Conservation (phyloP, 495 filamentous ascomycete species). For the Pyrenula aspistea region DNA sequence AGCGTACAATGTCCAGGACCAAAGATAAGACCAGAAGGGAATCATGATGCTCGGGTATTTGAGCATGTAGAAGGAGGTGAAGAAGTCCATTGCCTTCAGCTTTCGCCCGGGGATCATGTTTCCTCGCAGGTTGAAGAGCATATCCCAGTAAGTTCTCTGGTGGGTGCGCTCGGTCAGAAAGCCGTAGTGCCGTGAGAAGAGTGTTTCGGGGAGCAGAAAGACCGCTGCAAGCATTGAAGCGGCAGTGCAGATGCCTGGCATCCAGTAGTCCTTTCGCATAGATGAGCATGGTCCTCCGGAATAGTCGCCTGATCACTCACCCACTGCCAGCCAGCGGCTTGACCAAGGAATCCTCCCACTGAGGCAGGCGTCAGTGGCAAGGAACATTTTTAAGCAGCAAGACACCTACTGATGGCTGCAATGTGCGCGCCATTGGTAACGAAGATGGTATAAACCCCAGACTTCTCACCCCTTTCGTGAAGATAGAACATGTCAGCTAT, state of each 20-base stretch:
- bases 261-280: slow-evolving; percentile 9
- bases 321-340: slow-evolving; percentile 15
- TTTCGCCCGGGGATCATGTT: slow-evolving; percentile 10
- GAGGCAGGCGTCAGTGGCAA: not conserved
- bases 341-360: slow-evolving; percentile 14
- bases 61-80: slow-evolving; percentile 15
- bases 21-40: slow-evolving; percentile 15
- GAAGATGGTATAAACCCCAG: slow-evolving; percentile 15
- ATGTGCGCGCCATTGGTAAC: slow-evolving; percentile 16
- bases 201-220: slow-evolving; percentile 19
- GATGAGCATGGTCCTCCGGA: not conserved
- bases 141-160: slow-evolving; percentile 7
- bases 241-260: slow-evolving; percentile 11
- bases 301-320: not conserved
- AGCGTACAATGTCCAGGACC: slow-evolving; percentile 12
- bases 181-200: slow-evolving; percentile 9
- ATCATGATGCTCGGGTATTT: slow-evolving; percentile 13
- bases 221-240: slow-evolving; percentile 8
- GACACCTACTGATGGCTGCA: slow-evolving; percentile 10
- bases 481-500: slow-evolving; percentile 30
- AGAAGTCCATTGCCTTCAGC: slow-evolving; percentile 11
- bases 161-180: slow-evolving; percentile 3
- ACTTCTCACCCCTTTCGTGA: slow-evolving; percentile 23
- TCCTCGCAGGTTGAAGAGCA: slow-evolving; percentile 11
- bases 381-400: not conserved